Percentiles rank a stretch among this genome's conserved stretches.
Conservation (phyloP, 176 grass and related monocot genomes). For the Canna indica region DNA sequence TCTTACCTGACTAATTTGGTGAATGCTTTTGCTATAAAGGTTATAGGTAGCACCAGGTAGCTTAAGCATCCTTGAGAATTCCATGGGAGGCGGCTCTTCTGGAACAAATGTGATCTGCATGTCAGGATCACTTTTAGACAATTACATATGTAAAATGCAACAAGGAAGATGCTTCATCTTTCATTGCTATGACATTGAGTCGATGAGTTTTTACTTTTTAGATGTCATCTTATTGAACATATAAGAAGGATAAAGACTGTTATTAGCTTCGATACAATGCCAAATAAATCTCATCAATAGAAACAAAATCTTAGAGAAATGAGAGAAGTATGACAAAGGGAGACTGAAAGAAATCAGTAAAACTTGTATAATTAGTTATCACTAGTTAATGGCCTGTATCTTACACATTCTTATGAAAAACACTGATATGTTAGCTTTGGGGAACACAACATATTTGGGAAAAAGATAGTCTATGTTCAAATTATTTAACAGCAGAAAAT, state of each 20-base stretch:
- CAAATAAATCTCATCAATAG: too few species aligned
- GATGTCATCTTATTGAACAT: not conserved
- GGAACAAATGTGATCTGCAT: slow-evolving; percentile 13
- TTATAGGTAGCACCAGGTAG: slow-evolving; percentile 4
- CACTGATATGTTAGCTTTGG: not conserved
- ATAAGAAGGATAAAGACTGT: not conserved
- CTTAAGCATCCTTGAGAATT: slow-evolving; percentile 7
- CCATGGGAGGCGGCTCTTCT: slow-evolving; percentile 6
- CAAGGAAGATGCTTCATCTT: too few species aligned
- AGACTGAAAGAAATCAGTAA: too few species aligned
- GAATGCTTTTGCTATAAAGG: slow-evolving; percentile 15
- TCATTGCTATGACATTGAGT: too few species aligned
- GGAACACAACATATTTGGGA: not conserved
- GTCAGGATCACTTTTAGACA: not conserved
- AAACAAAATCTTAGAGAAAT: too few species aligned
- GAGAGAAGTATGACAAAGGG: too few species aligned
- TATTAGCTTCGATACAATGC: not conserved
- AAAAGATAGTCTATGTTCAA: not conserved
- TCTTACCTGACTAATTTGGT: slow-evolving; percentile 1
- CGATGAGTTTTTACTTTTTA: not conserved
- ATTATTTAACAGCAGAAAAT: too few species aligned
- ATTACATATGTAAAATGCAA: not conserved
- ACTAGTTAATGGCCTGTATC: not conserved
- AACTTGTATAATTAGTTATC: not conserved
- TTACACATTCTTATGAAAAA: not conserved